Base-by-base conservation (phyloP, 805 yeast genomes). In the Lipomyces kockii region DNA sequence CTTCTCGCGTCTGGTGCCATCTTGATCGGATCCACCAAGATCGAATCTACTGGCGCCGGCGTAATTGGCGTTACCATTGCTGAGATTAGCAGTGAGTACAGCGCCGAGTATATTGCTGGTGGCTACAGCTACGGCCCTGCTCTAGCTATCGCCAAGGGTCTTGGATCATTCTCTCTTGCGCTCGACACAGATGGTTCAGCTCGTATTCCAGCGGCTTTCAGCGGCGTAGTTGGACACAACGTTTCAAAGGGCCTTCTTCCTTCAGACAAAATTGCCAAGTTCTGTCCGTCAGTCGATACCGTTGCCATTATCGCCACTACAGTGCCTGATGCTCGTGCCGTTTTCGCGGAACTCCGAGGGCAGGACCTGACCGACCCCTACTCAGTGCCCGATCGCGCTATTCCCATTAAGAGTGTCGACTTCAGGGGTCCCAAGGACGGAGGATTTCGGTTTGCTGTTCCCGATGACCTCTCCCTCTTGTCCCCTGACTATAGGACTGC, bases 371-470 rank as follows among this genome's bases (percentile, higher is more conserved):
- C 63, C 5, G 63, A 63, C 37, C 71, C 69, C 14, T 61, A 67
- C 43, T 68, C 71, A 7, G 52, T 37, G 14, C 65, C 64, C 12
- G 71, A 68, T 20, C 27, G 71, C 7, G 43, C 17, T 17, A 66
- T 68, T 54, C 71, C 71, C 3, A 66, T 68, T 54, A 68, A 66
- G 46, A 67, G 65, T 12, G 54, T 68, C 20, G 71, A 68, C 35
- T 68, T 68, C 67, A 67, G 71, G 12, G 71, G 71, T 5, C 71
- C 71, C n/a, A 60, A 39, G 46, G 63, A 54, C 7, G 71, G 71
- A 27, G 71, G 71, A 2, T 68, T 68, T 58, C 46, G 70, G 49
- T 68, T 68, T 27, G 71, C 67, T 9, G 62, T 68, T 9, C 65
- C 71, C 20, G 61, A 61, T 39, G 63, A 64, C 49, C 62, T 65